Evolutionary conservation across 208 protist genomes (phyloP), one percentile per base, ranked within the genome.

Genomic region (Angomonas deanei): DNA sequence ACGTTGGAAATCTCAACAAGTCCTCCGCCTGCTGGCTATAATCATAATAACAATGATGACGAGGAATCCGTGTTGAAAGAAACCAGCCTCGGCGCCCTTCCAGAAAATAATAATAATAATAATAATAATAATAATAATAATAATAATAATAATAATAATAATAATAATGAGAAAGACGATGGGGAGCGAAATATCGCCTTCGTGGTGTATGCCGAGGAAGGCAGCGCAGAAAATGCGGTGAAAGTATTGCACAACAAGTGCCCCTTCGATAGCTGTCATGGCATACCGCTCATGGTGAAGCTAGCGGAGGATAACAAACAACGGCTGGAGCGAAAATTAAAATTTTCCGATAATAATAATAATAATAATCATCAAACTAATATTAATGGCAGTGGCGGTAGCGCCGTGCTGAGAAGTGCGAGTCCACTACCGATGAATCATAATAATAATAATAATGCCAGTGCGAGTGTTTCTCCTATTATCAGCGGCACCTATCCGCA

Each of bases 101-200:
- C n/a, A n/a, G n/a, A n/a, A n/a, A n/a, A 42, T 15, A 42, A 42
- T 42, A 8, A 42, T n/a, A 42, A 42, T 42, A 42, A 42, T 42
- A 42, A 15, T 42, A 42, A 42, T 15, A 15, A 42, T 8, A 42
- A 42, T 8, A 42, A 42, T 8, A 42, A 42, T 8, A 42, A 42
- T 8, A 42, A 58, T 46, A 42, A 42, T 42, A 42, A 42, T 42
- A 8, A 42, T 42, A 42, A 42, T 42, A 42, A 42, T 42, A 42
- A 42, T 42, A 42, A 42, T 42, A 42, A 42, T 42, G 15, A 42
- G 8, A 15, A 42, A 53, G n/a, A 28, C 10, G 47, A 28, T 8
- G 21, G 24, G 13, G 65, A 71, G 61, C 83, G 87, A 52, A 80
- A 80, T 69, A 93, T 93, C 47, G 87, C 87, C 53, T 93, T 93